These are phyloP conservation scores for Kazachstania bromeliacearum DNA, from an alignment of 805 yeast species.

Conservation along the genomic window DNA sequence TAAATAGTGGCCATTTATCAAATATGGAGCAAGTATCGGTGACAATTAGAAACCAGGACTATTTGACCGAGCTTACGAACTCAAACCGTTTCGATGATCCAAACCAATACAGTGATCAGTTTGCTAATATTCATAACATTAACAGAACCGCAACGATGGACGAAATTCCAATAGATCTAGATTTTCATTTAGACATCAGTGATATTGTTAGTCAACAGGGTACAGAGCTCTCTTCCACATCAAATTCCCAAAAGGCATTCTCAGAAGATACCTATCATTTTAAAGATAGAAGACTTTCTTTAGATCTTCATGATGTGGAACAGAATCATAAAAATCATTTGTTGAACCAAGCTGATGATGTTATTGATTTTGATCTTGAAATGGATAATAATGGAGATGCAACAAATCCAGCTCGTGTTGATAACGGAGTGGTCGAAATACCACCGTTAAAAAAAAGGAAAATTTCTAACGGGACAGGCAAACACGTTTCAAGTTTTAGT, in stretches of 20 bases:
- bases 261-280: constrained; percentile 2
- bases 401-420: constrained; percentile 1
- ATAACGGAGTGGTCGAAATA: neutral
- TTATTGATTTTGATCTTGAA: constrained; percentile 9
- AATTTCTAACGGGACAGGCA: too few relatives aligned
- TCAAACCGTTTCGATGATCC: constrained; percentile 9
- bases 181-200: constrained; percentile 23
- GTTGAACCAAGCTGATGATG: neutral
- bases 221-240: constrained; percentile 8
- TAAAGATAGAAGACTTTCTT: neutral
- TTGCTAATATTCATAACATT: neutral
- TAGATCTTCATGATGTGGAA: neutral
- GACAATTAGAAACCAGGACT: constrained; percentile 17
- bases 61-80: constrained; percentile 19
- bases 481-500: too few relatives aligned
- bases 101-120: neutral
- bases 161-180: constrained; percentile 17
- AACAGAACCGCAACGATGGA: constrained; percentile 6
- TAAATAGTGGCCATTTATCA: neutral
- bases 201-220: constrained; percentile 24
- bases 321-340: neutral
- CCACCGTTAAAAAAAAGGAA: neutral
- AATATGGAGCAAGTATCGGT: neutral
- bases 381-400: neutral
- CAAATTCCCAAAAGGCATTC: constrained; percentile 3